Conservation (phyloP, 805 yeast species). For the Candida ascalaphidarum region DNA sequence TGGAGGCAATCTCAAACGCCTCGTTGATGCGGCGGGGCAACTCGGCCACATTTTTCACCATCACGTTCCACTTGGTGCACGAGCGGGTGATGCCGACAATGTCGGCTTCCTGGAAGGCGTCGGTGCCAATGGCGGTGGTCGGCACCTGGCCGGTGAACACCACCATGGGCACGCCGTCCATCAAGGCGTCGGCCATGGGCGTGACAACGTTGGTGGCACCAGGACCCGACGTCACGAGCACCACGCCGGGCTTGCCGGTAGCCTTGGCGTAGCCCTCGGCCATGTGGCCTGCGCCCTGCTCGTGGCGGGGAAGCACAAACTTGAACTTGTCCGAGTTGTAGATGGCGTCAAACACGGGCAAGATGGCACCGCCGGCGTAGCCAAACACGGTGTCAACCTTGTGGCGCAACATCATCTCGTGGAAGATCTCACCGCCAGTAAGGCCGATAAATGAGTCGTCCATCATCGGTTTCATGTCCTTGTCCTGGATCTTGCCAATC, state of each 20-base stretch:
- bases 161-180: constrained; percentile 95
- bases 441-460: constrained; percentile 89
- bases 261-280: constrained; percentile 99
- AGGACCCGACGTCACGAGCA: constrained; percentile 97
- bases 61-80: constrained; percentile 98
- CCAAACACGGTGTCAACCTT: constrained; percentile 95
- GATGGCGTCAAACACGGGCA: constrained; percentile 96
- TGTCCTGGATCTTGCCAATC: constrained; percentile 2
- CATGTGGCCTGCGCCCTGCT: constrained; percentile 99
- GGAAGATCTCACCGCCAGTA: constrained; percentile 98
- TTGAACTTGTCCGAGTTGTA: constrained; percentile 83
- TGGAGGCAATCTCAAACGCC: constrained; percentile 93
- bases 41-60: constrained; percentile 93
- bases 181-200: constrained; percentile 96
- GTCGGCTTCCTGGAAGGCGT: constrained; percentile 99
- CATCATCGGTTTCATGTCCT: constrained; percentile 23
- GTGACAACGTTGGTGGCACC: constrained; percentile 98
- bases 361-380: constrained; percentile 97
- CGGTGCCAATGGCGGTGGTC: constrained; percentile 93
- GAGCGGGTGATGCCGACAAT: constrained; percentile 94
- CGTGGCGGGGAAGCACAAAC: constrained; percentile 91
- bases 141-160: constrained; percentile 98
- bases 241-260: constrained; percentile 94
- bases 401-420: constrained; percentile 97
- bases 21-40: constrained; percentile 93